Base-by-base conservation (phyloP, 1,284 basidiomycete species). In the Ustilago tritici region DNA sequence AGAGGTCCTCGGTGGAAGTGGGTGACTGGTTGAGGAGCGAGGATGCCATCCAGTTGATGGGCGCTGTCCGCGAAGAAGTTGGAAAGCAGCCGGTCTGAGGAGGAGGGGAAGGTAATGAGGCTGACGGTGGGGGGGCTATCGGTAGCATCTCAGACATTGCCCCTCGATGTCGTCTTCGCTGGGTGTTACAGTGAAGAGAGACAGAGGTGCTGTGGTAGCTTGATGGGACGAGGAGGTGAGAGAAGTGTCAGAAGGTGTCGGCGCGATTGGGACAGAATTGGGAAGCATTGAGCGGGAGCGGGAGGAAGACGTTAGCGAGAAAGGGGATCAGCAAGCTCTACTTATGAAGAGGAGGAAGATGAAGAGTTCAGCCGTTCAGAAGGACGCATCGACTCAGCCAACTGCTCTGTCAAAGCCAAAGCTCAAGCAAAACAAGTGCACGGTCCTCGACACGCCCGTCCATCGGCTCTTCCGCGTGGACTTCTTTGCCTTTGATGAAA, bases 11-110 rank as follows among this genome's bases (percentile, higher is more conserved):
- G 10, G 49, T 32, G 38, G 32, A 23, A n/a, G 15, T 7, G 23
- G 31, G n/a, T 8, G 31, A 31, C 5, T 14, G 31, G 14, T 10
- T n/a, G 9, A 28, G 28, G 17, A n/a, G 5, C 9, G 62, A 4
- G 12, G 35, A 50, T 28, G 28, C 5, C 49, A 50, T 7, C 12
- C 28, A 54, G 5, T 10, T n/a, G 2, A 23, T 15, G n/a, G 36
- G 9, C n/a, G 61, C 12, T 15, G 41, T 36, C 23, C 58, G 62
- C 19, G 68, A 70, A 8, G 68, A 46, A 15, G 68, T 65, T 11
- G 68, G 68, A 31, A 64, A 70, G 58, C 68, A 70, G 7, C 53
- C 35, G 1, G 52, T 40, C n/a, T 38, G 55, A n/a, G 15, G 23
- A 14, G 32, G 41, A 15, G n/a, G 17, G 3, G 52, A 47, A 3